phyloP scores from a whole-genome alignment of 2,329 filamentous ascomycete genomes.

The Penicillium sp. region DNA sequence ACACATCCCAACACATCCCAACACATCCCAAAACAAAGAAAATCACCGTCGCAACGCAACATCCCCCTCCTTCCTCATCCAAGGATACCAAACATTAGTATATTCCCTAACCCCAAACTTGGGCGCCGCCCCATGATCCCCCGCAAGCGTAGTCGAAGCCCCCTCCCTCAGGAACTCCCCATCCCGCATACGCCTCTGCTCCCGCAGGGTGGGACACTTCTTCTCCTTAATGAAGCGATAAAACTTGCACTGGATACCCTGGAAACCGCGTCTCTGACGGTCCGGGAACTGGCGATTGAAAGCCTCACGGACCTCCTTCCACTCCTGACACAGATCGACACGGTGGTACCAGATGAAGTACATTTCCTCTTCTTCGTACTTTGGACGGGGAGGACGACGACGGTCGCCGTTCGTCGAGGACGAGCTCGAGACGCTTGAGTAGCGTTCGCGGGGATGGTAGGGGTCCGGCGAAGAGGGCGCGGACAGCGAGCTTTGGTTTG shows the following conservation, averaged over 20 bases:
- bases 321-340: slow-evolving; percentile 48
- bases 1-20: not conserved
- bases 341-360: slow-evolving; percentile 54
- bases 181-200: slow-evolving; percentile 43
- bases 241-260: slow-evolving; percentile 52
- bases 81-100: slow-evolving; percentile 44
- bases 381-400: slow-evolving; percentile 45
- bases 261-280: slow-evolving; percentile 42
- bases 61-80: slow-evolving; percentile 39
- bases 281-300: slow-evolving; percentile 47
- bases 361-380: slow-evolving; percentile 50
- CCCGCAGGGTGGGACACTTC: slow-evolving; percentile 46
- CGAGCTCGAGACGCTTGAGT: slow-evolving; percentile 44
- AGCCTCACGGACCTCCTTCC: slow-evolving; percentile 47
- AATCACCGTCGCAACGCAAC: not conserved
- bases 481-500: slow-evolving; percentile 6
- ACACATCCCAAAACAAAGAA: not conserved
- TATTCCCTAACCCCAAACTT: slow-evolving; percentile 26
- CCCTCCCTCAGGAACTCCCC: slow-evolving; percentile 41
- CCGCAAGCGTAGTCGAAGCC: slow-evolving; percentile 15
- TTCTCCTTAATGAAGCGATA: slow-evolving; percentile 51
- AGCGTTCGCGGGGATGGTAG: slow-evolving; percentile 41
- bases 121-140: slow-evolving; percentile 11
- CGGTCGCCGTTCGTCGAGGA: slow-evolving; percentile 39
- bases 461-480: slow-evolving; percentile 35